Evolutionary conservation across 2,329 filamentous ascomycete species (phyloP), one percentile per base, ranked within the genome.

Genomic region (Botrytis aclada): DNA sequence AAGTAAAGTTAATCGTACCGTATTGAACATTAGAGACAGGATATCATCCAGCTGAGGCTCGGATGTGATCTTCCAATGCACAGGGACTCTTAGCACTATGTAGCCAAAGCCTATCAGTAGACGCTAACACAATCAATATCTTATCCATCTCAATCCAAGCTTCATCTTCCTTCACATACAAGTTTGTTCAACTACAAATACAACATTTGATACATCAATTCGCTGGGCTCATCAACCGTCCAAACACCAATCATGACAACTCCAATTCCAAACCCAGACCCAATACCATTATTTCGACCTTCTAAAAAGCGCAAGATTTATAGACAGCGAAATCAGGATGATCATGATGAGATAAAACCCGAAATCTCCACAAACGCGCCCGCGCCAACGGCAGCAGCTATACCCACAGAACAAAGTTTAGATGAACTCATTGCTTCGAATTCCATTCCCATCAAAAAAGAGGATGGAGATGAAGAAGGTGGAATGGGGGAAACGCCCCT

Each of bases 251-350:
- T 62, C 18, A 75, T 75, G 72, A 22, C 74, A 43, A n/a, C 63
- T 34, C 61, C 74, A 43, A 45, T 63, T 39, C 37, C 72, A 56
- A 69, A 61, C 6, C 34, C 72, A 18, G 63, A 71, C 20, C 47
- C 61, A 16, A 47, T 39, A 41, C 66, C 71, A 8, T 74, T 80
- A 58, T 91, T 91, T 76, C 87, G 88, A 5, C 79, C 82, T 56
- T 83, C 83, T 74, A 90, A 89, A 81, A 90, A 89, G 81, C 85
- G 88, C 79, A 90, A 90, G 79, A 82, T 83, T 8, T 88, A 89
- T 75, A 85, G 88, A 64, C 87, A 88, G 75, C 86, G 87, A 75
- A 76, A 80, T 29, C 77, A 80, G 61, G 78, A 78, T 54, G 79
- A 81, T 66, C 79, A 81, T 69, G 79, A 75, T 71, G 69, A 70